A percentile compares a stretch with the other conserved stretches of the same genome.
Conservation (phyloP, 1,139 yeast species). For the Zhuliangozyma blackwelliae region DNA sequence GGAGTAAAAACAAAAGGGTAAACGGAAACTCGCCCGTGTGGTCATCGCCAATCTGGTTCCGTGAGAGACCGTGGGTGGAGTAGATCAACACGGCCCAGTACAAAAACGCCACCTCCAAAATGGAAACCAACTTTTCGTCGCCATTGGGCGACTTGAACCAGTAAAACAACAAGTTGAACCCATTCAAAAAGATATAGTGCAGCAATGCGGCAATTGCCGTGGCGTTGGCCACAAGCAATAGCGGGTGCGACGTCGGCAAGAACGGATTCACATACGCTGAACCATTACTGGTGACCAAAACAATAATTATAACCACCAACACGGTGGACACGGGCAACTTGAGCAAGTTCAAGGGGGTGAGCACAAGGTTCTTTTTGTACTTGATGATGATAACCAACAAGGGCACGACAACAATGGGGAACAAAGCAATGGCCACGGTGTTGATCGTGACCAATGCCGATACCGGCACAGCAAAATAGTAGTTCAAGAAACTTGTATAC, state of each 20-base stretch:
- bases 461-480: constrained; percentile 52
- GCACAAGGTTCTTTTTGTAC: constrained; percentile 47
- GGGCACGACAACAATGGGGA: constrained; percentile 52
- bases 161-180: constrained; percentile 35
- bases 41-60: constrained; percentile 36
- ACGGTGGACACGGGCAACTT: constrained; percentile 56
- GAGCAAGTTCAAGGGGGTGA: constrained; percentile 33
- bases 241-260: constrained; percentile 54
- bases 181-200: constrained; percentile 55
- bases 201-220: constrained; percentile 47
- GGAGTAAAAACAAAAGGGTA: constrained; percentile 47
- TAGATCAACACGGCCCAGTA: constrained; percentile 54
- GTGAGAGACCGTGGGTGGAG: constrained; percentile 43
- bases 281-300: constrained; percentile 23
- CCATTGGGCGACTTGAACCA: constrained; percentile 51
- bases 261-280: constrained; percentile 46
- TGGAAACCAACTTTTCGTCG: constrained; percentile 66
- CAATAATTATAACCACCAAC: constrained; percentile 26
- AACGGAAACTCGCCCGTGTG: constrained; percentile 61
- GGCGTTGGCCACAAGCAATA: constrained; percentile 30
- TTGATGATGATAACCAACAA: constrained; percentile 45
- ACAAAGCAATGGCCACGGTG: constrained; percentile 43
- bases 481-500: constrained; percentile 59
- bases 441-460: constrained; percentile 45
- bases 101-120: constrained; percentile 52